phyloP scores from a whole-genome alignment of 495 filamentous ascomycete genomes.

The Diplogelasinospora grovesii region DNA sequence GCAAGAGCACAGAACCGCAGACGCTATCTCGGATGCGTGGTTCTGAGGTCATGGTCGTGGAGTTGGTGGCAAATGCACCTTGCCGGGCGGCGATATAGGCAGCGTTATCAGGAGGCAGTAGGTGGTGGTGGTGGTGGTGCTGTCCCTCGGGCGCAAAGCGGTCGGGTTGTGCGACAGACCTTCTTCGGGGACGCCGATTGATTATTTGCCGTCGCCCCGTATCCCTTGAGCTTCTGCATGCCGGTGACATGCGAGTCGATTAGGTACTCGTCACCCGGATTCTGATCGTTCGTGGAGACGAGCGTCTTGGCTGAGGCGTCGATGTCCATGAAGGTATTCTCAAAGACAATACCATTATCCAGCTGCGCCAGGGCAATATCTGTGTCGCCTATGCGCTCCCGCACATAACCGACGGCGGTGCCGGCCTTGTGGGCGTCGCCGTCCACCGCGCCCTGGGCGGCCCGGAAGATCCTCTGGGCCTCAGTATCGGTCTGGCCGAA shows the following conservation, averaged over 20 bases:
- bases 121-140: neutral
- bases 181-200: no score
- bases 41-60: neutral
- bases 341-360: neutral
- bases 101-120: neutral
- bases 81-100: neutral
- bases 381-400: neutral
- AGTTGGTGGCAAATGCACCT: neutral
- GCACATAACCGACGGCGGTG: neutral
- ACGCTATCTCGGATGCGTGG: neutral
- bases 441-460: neutral
- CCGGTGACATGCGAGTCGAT: neutral
- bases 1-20: neutral
- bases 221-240: neutral
- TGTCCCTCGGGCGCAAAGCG: no score
- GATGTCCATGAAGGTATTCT: slow-evolving; percentile 5
- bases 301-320: neutral
- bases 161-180: no score
- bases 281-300: neutral
- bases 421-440: no score
- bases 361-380: slow-evolving; percentile 2
- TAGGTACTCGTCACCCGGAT: neutral
- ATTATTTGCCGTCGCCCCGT: neutral
- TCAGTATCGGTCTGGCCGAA: neutral
- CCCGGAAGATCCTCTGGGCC: neutral